Conservation (phyloP, 768 basidiomycete genomes). For the Russula griseocarnosa region DNA sequence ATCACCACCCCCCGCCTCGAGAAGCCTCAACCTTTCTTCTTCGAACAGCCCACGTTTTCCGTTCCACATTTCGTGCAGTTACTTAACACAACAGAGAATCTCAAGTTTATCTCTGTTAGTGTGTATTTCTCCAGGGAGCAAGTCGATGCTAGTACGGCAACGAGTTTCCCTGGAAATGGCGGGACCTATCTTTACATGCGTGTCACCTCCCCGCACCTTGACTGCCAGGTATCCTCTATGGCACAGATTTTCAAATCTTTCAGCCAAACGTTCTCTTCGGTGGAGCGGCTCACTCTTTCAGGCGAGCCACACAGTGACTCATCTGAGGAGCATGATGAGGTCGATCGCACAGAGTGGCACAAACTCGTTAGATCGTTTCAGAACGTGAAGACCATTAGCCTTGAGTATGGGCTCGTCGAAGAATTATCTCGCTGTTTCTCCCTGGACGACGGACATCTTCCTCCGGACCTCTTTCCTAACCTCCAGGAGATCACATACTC, state of each 20-base stretch:
- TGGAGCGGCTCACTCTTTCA: background rate
- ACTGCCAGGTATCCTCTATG: background rate
- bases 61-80: background rate
- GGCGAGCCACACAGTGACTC: rapidly evolving
- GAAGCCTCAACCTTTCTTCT: background rate
- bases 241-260: background rate
- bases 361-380: background rate
- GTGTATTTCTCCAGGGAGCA: background rate
- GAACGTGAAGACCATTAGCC: background rate
- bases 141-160: background rate
- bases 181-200: background rate
- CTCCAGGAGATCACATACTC: background rate
- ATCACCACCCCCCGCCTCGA: background rate
- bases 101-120: background rate
- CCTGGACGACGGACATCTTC: background rate
- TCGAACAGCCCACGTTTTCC: background rate
- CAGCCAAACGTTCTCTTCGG: background rate
- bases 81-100: background rate
- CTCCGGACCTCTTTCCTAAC: background rate
- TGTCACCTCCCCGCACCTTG: background rate
- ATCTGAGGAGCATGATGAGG: background rate
- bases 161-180: no score
- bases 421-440: background rate
- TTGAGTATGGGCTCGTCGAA: background rate
- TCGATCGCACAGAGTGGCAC: background rate